These are phyloP conservation scores for Malus fusca DNA, from an alignment of 306 rosid species.

Conservation along the genomic window DNA sequence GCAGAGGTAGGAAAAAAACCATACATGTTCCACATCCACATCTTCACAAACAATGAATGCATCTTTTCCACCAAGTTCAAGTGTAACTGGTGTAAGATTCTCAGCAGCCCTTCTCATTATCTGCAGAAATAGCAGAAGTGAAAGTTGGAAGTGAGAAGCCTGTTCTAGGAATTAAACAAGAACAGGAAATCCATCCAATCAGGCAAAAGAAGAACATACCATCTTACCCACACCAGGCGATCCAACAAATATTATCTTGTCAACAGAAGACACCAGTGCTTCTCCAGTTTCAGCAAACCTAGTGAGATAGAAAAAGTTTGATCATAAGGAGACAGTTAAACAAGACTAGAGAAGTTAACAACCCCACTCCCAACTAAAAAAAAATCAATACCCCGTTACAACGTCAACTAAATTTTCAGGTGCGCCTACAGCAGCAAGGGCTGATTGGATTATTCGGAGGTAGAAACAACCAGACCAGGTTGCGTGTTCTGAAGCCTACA, in stretches of 20 bases:
- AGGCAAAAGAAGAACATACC: slow-evolving; percentile 53
- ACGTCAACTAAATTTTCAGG: slow-evolving; percentile 95
- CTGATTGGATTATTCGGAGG: slow-evolving; percentile 88
- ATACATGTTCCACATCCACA: slow-evolving; percentile 80
- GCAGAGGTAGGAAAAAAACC: slow-evolving; percentile 14
- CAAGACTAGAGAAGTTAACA: slow-evolving; percentile 2
- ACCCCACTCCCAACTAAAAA: background rate
- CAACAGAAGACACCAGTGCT: slow-evolving; percentile 86
- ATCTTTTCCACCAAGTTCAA: slow-evolving; percentile 99
- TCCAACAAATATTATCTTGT: slow-evolving; percentile 92
- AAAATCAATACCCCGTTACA: slow-evolving; percentile 69
- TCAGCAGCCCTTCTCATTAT: slow-evolving; percentile 90
- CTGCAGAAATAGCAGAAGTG: slow-evolving; percentile 36
- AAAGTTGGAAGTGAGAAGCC: background rate
- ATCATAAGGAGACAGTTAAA: slow-evolving; percentile 16
- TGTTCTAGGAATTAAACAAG: background rate
- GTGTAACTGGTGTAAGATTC: slow-evolving; percentile 78
- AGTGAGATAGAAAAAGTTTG: slow-evolving; percentile 19
- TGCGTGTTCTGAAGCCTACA: slow-evolving; percentile 91
- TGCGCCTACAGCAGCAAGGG: slow-evolving; percentile 97
- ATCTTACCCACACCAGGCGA: slow-evolving; percentile 93
- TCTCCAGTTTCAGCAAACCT: slow-evolving; percentile 98
- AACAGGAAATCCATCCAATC: slow-evolving; percentile 6
- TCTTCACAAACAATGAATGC: slow-evolving; percentile 93
- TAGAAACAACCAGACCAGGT: slow-evolving; percentile 99